Percentiles rank a stretch among this genome's conserved stretches.
Evolutionary conservation across 2,329 filamentous ascomycete species (phyloP).

Genomic region (Leptosphaerulina australis): DNA sequence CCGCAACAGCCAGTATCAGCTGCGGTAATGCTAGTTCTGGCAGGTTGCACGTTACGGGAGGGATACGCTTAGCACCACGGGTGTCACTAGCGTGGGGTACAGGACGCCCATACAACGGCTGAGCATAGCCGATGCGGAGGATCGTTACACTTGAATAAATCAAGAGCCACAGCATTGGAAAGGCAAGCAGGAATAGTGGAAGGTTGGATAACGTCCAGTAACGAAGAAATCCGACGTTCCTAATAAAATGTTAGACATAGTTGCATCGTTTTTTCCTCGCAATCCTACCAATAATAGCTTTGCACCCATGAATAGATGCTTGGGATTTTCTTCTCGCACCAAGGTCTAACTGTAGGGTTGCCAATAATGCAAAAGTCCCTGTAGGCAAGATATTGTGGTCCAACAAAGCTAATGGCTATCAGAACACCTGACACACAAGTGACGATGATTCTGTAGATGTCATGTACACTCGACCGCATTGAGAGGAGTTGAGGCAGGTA

Average conservation of each 20-base stretch:
- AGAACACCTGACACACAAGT: conserved; percentile 70
- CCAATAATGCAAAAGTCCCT: conserved; percentile 59
- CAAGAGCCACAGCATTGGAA: conserved; percentile 75
- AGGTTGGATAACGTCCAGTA: conserved; percentile 91
- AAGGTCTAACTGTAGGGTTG: conserved; percentile 58
- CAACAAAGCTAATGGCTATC: conserved; percentile 69
- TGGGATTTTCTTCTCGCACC: conserved; percentile 76
- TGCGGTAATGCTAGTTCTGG: conserved; percentile 71
- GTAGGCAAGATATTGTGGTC: conserved; percentile 80
- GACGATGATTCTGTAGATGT: conserved; percentile 61
- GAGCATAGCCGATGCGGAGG: conserved; percentile 54
- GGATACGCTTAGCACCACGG: conserved; percentile 9
- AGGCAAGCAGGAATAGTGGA: conserved; percentile 83
- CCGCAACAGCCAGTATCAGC: conserved; percentile 70
- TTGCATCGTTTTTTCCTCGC: neutral
- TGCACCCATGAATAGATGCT: conserved; percentile 95
- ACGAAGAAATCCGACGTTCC: conserved; percentile 83
- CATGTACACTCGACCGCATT: conserved; percentile 43
- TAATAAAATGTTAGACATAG: conserved; percentile 49
- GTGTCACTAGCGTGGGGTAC: conserved; percentile 22
- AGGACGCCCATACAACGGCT: conserved; percentile 29
- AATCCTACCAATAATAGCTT: conserved; percentile 79
- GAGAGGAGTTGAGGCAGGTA: conserved; percentile 50
- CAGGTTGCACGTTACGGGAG: conserved; percentile 20
- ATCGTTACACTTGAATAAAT: conserved; percentile 58